These are phyloP conservation scores for Lentinula detonsa DNA, from an alignment of 768 basidiomycete genomes.

Conservation along the genomic window DNA sequence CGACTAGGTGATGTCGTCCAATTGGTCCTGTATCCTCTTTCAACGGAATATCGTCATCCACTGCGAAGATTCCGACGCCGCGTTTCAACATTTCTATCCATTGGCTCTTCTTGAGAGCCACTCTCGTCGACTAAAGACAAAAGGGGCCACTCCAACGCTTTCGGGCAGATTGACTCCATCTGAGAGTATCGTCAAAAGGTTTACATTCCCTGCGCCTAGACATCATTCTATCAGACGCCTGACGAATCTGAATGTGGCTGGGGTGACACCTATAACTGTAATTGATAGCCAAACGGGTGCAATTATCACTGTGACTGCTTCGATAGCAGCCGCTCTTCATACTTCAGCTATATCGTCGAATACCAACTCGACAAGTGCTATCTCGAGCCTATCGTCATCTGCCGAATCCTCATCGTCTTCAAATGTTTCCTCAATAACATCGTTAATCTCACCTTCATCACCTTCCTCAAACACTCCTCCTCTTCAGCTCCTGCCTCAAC, in stretches of 20 bases:
- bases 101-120: slow-evolving; percentile 32
- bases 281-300: background rate
- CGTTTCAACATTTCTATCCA: slow-evolving; percentile 68
- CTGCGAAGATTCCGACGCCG: slow-evolving; percentile 61
- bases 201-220: slow-evolving; percentile 35
- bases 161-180: slow-evolving; percentile 31
- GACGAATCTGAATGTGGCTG: background rate
- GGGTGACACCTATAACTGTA: background rate
- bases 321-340: background rate
- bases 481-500: background rate
- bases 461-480: background rate
- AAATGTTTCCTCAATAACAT: slow-evolving; percentile 6
- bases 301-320: background rate
- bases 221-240: background rate
- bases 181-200: slow-evolving; percentile 44
- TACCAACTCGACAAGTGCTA: background rate
- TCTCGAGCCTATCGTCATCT: background rate
- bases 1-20: slow-evolving; percentile 54
- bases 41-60: slow-evolving; percentile 67
- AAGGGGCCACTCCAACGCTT: background rate
- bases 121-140: slow-evolving; percentile 16
- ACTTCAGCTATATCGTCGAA: background rate
- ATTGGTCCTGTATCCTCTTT: slow-evolving; percentile 73
- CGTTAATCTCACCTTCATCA: background rate
- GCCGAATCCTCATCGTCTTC: background rate